Evolutionary conservation across 202 grass and related monocot species (phyloP).

Genomic region (Elaeis oleifera): DNA sequence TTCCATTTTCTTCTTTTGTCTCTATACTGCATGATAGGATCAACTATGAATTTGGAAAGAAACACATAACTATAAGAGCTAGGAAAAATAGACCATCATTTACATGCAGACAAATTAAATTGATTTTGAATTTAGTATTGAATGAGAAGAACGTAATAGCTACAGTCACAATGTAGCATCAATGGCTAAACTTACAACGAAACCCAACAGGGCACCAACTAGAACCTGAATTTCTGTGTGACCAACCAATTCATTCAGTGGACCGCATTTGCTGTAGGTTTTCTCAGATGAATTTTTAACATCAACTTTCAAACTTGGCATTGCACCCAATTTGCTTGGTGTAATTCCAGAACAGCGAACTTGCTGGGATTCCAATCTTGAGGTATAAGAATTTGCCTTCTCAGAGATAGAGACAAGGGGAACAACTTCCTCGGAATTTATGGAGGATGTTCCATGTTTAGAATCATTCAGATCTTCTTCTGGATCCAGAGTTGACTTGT

Average conservation of each 20-base stretch:
- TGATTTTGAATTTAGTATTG: no score
- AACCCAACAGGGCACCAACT: slow-evolving; percentile 61
- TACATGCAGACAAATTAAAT: no score
- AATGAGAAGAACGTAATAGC: no score
- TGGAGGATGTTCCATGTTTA: slow-evolving; percentile 15
- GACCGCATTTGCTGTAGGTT: slow-evolving; percentile 9
- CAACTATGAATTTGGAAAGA: no score
- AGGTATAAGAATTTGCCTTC: slow-evolving; percentile 5
- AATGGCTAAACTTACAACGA: slow-evolving; percentile 48
- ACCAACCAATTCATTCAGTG: slow-evolving; percentile 61
- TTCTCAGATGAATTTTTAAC: slow-evolving; percentile 14
- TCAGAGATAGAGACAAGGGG: slow-evolving; percentile 31
- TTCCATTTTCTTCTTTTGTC: no score
- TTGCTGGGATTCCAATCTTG: slow-evolving; percentile 6
- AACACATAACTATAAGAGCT: no score
- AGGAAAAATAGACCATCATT: no score
- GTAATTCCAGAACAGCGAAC: background rate
- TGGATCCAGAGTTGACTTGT: slow-evolving; percentile 3
- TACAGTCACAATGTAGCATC: slow-evolving; percentile 39
- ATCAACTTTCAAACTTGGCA: slow-evolving; percentile 23
- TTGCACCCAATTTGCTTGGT: slow-evolving; percentile 2
- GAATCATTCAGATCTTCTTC: slow-evolving; percentile 11
- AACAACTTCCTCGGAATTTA: slow-evolving; percentile 28
- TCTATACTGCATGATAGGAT: no score
- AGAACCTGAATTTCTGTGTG: slow-evolving; percentile 71